Percentiles rank a stretch among this genome's conserved stretches.
These are phyloP conservation scores for Echium plantagineum DNA, from an alignment of 257 asterid species.

Conservation along the genomic window DNA sequence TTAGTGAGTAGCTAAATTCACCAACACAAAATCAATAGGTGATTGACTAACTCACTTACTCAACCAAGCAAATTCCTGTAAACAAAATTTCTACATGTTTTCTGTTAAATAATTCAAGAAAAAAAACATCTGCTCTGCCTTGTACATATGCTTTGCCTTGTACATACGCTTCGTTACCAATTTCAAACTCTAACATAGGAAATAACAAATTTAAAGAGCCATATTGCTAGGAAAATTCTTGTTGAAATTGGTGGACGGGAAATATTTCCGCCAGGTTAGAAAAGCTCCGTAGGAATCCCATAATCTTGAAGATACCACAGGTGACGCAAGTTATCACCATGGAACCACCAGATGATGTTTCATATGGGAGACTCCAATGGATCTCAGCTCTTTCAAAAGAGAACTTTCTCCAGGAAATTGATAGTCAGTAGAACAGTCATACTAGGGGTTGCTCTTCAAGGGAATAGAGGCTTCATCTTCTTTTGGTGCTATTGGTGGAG, in stretches of 20 bases:
- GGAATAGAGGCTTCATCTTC: constrained; percentile 39
- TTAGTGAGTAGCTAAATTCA: no score
- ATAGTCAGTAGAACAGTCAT: constrained; percentile 1
- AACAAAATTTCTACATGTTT: background rate
- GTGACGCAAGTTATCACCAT: background rate
- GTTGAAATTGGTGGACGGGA: background rate
- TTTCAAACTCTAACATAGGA: no score
- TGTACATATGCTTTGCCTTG: background rate
- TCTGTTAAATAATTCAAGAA: background rate
- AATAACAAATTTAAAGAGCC: background rate
- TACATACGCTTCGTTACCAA: no score
- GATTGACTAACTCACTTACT: background rate
- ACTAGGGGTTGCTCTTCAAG: constrained; percentile 25
- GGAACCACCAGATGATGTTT: background rate
- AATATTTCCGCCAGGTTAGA: background rate
- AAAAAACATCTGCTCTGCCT: background rate
- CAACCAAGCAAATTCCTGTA: background rate
- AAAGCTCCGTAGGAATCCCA: background rate
- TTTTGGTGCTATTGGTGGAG: constrained; percentile 25
- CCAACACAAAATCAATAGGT: no score
- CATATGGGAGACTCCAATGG: background rate
- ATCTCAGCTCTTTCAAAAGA: background rate
- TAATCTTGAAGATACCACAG: background rate
- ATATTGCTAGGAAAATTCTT: background rate
- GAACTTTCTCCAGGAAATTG: background rate